Evolutionary conservation across 306 rosid species (phyloP).

Genomic region (Argentina anserina): DNA sequence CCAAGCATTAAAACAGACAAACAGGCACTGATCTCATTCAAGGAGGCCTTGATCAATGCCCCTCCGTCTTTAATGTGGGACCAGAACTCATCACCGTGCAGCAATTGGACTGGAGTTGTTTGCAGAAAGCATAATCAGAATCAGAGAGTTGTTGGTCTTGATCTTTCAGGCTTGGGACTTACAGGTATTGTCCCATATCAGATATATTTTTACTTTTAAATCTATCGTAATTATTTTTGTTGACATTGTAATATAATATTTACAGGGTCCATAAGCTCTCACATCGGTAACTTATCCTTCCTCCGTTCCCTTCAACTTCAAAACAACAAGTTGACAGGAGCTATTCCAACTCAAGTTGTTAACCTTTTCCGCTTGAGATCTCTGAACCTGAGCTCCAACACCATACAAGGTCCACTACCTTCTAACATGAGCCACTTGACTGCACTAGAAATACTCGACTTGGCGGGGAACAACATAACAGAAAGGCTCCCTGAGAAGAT

Average conservation of each 20-base stretch:
- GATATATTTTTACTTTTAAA: no score
- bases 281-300: conserved; percentile 52
- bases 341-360: conserved; percentile 48
- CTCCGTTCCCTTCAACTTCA: conserved; percentile 49
- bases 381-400: conserved; percentile 55
- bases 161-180: conserved; percentile 48
- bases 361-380: conserved; percentile 35
- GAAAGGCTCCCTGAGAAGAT: conserved; percentile 39
- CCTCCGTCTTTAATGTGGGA: conserved; percentile 43
- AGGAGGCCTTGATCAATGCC: conserved; percentile 27
- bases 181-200: no score
- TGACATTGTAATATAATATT: no score
- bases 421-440: conserved; percentile 39
- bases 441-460: conserved; percentile 46
- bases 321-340: conserved; percentile 42
- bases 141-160: conserved; percentile 42
- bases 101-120: conserved; percentile 57
- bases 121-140: conserved; percentile 27
- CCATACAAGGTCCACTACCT: conserved; percentile 37
- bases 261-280: conserved; percentile 43
- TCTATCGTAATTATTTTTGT: no score
- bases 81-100: conserved; percentile 43
- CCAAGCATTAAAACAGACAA: conserved; percentile 42
- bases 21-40: conserved; percentile 55
- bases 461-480: conserved; percentile 40